These are phyloP conservation scores for Heritiera littoralis DNA, from an alignment of 345 rosid species.

Conservation along the genomic window DNA sequence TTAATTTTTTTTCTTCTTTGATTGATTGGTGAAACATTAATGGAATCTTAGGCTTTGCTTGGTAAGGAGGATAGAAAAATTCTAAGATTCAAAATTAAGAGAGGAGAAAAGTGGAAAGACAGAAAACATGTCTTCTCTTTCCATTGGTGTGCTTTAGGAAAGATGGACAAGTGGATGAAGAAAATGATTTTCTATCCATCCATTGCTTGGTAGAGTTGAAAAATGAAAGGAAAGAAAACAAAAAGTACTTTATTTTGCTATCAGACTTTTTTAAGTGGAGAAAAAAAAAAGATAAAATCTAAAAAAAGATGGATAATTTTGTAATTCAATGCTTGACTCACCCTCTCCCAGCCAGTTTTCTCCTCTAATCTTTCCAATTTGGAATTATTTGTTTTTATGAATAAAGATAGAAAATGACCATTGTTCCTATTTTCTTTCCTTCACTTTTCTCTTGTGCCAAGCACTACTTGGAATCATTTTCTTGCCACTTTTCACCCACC, in stretches of 20 bases:
- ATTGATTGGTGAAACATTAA: slow-evolving; percentile 15
- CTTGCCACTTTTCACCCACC: neutral
- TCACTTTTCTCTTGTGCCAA: neutral
- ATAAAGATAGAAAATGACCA: neutral
- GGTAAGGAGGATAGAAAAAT: neutral
- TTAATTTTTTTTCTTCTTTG: slow-evolving; percentile 17
- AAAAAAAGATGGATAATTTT: neutral
- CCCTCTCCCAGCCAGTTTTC: neutral
- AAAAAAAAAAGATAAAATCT: neutral
- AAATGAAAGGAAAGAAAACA: neutral
- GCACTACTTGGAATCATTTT: neutral
- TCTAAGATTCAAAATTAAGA: neutral
- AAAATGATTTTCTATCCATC: slow-evolving; percentile 7
- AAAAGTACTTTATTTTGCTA: neutral
- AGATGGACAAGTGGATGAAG: neutral
- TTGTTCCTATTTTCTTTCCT: neutral
- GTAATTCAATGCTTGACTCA: neutral
- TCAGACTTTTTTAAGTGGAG: neutral
- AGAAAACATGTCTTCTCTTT: neutral
- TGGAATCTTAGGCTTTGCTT: neutral
- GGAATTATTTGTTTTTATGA: neutral
- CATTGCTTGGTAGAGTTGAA: neutral
- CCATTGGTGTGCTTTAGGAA: neutral
- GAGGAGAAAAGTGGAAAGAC: neutral
- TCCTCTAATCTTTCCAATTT: neutral